A percentile compares a stretch with the other conserved stretches of the same genome.
These are phyloP conservation scores for Aspergillus egyptiacus DNA, from an alignment of 495 filamentous ascomycete genomes.

Conservation along the genomic window DNA sequence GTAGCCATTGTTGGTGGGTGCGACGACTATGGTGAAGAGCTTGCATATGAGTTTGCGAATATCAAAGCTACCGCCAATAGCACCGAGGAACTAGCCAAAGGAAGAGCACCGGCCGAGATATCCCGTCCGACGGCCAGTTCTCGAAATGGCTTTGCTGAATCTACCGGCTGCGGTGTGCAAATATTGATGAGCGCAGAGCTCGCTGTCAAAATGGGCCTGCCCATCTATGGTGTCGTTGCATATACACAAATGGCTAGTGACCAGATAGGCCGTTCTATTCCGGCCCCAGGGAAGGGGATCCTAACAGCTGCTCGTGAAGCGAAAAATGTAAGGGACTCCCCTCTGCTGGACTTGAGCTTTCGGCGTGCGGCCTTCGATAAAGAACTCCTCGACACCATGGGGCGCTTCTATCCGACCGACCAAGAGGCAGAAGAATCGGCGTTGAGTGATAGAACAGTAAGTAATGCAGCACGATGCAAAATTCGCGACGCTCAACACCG, in stretches of 20 bases:
- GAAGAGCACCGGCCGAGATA: slow-evolving; percentile 92
- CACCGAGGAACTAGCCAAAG: slow-evolving; percentile 87
- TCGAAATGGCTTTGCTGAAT: slow-evolving; percentile 96
- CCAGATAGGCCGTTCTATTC: slow-evolving; percentile 96
- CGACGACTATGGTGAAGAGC: slow-evolving; percentile 98
- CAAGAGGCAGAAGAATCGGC: neutral
- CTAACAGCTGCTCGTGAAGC: slow-evolving; percentile 89
- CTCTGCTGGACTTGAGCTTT: slow-evolving; percentile 90
- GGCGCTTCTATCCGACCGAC: neutral
- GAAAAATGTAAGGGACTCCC: slow-evolving; percentile 65
- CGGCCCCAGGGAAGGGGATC: slow-evolving; percentile 91
- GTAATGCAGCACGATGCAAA: slow-evolving; percentile 39
- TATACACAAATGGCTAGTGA: slow-evolving; percentile 93
- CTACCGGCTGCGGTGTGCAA: slow-evolving; percentile 94
- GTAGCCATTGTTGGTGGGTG: slow-evolving; percentile 97
- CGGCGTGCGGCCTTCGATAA: slow-evolving; percentile 77
- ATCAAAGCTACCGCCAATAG: slow-evolving; percentile 99
- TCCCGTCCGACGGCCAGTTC: slow-evolving; percentile 95
- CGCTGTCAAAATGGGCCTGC: slow-evolving; percentile 95
- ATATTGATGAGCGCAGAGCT: slow-evolving; percentile 94
- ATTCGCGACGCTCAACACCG: slow-evolving; percentile 71
- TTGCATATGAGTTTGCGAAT: slow-evolving; percentile 98
- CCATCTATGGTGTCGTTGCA: slow-evolving; percentile 90
- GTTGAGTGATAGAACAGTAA: neutral
- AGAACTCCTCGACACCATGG: slow-evolving; percentile 54